phyloP scores from a whole-genome alignment of 1,284 basidiomycete species.

The Cystobasidium pallidum region DNA sequence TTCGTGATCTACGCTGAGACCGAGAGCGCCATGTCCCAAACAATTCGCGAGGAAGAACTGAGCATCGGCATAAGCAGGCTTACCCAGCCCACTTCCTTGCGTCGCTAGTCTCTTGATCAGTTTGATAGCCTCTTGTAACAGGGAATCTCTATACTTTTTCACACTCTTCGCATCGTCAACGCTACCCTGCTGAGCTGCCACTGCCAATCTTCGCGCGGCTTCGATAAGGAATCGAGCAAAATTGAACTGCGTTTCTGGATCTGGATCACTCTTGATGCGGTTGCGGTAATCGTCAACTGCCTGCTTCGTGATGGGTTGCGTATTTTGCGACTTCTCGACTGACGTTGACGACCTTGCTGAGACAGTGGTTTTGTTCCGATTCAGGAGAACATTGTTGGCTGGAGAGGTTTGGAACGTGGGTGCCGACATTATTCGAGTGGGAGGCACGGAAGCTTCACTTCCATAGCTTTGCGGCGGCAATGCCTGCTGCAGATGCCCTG shows the following conservation, averaged over 20 bases:
- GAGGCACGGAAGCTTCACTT: not conserved
- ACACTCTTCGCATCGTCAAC: slow-evolving; percentile 53
- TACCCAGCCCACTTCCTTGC: slow-evolving; percentile 64
- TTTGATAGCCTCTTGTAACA: slow-evolving; percentile 87
- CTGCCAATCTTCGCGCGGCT: slow-evolving; percentile 90
- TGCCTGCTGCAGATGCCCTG: slow-evolving; percentile 13
- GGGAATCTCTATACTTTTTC: slow-evolving; percentile 80
- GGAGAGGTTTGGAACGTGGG: not conserved
- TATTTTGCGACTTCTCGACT: slow-evolving; percentile 18
- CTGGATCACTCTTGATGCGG: slow-evolving; percentile 95
- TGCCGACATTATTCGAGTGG: not conserved
- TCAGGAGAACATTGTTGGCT: slow-evolving; percentile 4
- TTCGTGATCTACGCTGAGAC: slow-evolving; percentile 94
- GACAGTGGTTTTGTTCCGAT: slow-evolving; percentile 32
- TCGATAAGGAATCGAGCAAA: slow-evolving; percentile 99
- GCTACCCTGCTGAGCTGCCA: slow-evolving; percentile 59
- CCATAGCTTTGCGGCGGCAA: slow-evolving; percentile 19
- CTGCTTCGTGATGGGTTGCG: slow-evolving; percentile 72
- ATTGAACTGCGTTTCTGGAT: slow-evolving; percentile 97
- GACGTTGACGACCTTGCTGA: slow-evolving; percentile 31
- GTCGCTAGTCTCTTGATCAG: slow-evolving; percentile 89
- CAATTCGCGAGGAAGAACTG: slow-evolving; percentile 99
- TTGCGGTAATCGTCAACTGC: slow-evolving; percentile 97
- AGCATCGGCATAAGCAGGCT: slow-evolving; percentile 84
- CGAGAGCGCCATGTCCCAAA: slow-evolving; percentile 91